Evolutionary conservation across 106 monocot species (phyloP).

Genomic region (Hemerocallis citrina): DNA sequence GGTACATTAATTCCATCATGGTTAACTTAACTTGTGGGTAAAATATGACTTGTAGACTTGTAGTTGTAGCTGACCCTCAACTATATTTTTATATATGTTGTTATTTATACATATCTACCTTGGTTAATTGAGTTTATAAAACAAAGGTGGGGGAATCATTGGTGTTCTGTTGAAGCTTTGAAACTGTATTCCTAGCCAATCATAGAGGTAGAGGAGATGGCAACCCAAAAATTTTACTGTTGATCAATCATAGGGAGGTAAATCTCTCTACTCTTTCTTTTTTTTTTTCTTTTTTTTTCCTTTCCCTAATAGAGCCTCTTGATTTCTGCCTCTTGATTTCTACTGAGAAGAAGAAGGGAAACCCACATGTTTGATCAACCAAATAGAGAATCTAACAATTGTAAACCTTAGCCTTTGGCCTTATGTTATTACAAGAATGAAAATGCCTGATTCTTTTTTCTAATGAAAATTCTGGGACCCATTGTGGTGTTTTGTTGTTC

Average conservation of each 20-base stretch:
- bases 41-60: no score
- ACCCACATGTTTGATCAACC: conserved; percentile 5
- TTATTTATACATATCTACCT: not conserved
- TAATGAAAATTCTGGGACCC: conserved; percentile 1
- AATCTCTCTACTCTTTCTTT: not conserved
- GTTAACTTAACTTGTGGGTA: no score
- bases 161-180: conserved; percentile 1
- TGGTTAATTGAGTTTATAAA: conserved; percentile 4
- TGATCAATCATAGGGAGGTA: conserved; percentile 4
- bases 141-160: conserved; percentile 4
- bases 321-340: no score
- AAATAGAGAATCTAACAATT: not conserved
- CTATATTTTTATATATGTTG: no score
- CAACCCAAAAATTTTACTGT: no score
- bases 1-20: no score
- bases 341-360: no score
- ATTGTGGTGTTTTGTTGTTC: not conserved
- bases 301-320: no score
- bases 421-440: not conserved
- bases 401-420: not conserved
- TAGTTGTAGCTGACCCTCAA: no score
- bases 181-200: not conserved
- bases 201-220: not conserved
- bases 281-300: no score
- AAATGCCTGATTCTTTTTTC: conserved; percentile 6